Evolutionary conservation across 1,139 yeast genomes (phyloP).

Genomic region (Zhuliangozyma blackwelliae): DNA sequence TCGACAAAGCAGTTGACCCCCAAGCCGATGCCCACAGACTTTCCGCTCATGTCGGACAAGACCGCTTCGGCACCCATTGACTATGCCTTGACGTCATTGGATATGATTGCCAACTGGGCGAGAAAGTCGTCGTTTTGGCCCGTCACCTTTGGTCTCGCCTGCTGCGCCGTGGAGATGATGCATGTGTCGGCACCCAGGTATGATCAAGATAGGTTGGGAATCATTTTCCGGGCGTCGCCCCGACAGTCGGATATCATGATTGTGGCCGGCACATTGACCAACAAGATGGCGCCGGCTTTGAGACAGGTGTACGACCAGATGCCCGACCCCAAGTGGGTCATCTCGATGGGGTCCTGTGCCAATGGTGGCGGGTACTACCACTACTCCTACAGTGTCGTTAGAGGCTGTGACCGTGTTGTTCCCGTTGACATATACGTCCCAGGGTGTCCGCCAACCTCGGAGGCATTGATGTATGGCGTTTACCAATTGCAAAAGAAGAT

Average conservation of each 20-base stretch:
- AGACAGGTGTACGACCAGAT: slow-evolving; percentile 93
- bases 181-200: slow-evolving; percentile 89
- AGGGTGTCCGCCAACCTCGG: slow-evolving; percentile 91
- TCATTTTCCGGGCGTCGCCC: slow-evolving; percentile 91
- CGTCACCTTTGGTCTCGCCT: slow-evolving; percentile 85
- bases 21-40: slow-evolving; percentile 37
- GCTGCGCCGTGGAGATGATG: slow-evolving; percentile 97
- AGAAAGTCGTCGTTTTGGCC: slow-evolving; percentile 94
- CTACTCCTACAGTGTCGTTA: slow-evolving; percentile 81
- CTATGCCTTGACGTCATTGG: slow-evolving; percentile 81
- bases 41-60: slow-evolving; percentile 44
- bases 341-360: slow-evolving; percentile 93
- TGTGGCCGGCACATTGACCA: slow-evolving; percentile 89
- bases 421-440: slow-evolving; percentile 92
- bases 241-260: slow-evolving; percentile 93
- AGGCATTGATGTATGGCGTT: slow-evolving; percentile 87
- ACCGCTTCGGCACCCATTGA: slow-evolving; percentile 55
- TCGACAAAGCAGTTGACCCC: slow-evolving; percentile 46
- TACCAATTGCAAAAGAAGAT: slow-evolving; percentile 87
- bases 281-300: slow-evolving; percentile 91
- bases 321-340: slow-evolving; percentile 91
- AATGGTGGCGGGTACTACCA: slow-evolving; percentile 94
- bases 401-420: slow-evolving; percentile 85
- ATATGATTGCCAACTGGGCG: slow-evolving; percentile 86
- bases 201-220: slow-evolving; percentile 91